Evolutionary conservation across 345 rosid species (phyloP).

Genomic region (Cardiospermum halicacabum): DNA sequence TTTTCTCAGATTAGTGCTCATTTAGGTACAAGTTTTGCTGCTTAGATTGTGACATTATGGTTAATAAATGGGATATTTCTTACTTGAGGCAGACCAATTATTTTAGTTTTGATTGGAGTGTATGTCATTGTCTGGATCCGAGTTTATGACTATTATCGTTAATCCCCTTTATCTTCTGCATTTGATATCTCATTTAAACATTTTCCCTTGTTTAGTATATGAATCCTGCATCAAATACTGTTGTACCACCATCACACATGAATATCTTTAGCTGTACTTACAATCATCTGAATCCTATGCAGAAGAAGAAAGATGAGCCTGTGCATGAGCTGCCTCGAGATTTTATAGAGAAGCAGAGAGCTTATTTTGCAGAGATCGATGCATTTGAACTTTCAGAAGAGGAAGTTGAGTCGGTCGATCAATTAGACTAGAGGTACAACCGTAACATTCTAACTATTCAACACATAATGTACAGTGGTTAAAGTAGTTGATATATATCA

Average conservation of each 20-base stretch:
- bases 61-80: background rate
- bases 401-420: conserved; percentile 47
- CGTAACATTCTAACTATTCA: background rate
- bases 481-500: conserved; percentile 8
- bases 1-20: background rate
- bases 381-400: conserved; percentile 66
- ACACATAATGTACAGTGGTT: conserved; percentile 15
- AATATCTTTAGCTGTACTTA: background rate
- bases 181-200: background rate
- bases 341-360: conserved; percentile 54
- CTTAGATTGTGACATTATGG: background rate
- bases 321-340: conserved; percentile 31
- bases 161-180: background rate
- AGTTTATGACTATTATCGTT: background rate
- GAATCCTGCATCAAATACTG: background rate
- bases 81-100: background rate
- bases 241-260: background rate
- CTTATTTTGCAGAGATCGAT: conserved; percentile 74
- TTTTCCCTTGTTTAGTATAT: background rate
- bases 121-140: background rate
- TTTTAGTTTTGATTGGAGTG: background rate
- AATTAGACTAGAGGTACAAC: conserved; percentile 30
- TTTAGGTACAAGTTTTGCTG: background rate
- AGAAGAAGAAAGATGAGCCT: conserved; percentile 36
- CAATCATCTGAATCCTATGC: conserved; percentile 12